Percentiles rank a stretch among this genome's conserved stretches.
These are phyloP conservation scores for Tagetes erecta DNA, from an alignment of 129 eudicot species.

Conservation along the genomic window DNA sequence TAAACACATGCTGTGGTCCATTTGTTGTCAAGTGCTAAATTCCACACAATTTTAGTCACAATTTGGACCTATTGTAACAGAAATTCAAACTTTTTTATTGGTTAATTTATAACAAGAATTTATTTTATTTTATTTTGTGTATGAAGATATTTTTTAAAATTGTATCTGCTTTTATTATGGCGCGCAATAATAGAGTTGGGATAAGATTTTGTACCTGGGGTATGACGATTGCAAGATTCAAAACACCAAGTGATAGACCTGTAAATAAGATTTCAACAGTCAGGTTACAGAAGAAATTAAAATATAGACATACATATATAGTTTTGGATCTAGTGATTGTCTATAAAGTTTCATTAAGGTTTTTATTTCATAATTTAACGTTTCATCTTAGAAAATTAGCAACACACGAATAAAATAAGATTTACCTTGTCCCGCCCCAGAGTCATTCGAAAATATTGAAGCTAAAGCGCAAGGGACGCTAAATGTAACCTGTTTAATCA, in stretches of 20 bases:
- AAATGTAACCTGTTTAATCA: conserved; percentile 49
- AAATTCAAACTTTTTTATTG: conserved; percentile 6
- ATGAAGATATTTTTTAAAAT: conserved; percentile 2
- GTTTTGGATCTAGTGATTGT: no score
- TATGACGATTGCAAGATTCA: conserved; percentile 70
- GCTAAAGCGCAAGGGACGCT: conserved; percentile 84
- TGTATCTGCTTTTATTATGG: not conserved
- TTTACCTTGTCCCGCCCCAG: conserved; percentile 70
- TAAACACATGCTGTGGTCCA: conserved; percentile 30
- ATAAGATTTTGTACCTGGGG: conserved; percentile 52
- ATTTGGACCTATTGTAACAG: conserved; percentile 21
- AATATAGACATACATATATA: no score
- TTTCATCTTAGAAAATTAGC: not conserved
- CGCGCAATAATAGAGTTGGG: not conserved
- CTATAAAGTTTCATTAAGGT: no score
- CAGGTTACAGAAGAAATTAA: not conserved
- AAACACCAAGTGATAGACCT: conserved; percentile 63
- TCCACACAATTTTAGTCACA: conserved; percentile 26
- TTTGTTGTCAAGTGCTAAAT: conserved; percentile 13
- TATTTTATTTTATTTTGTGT: not conserved
- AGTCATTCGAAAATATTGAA: conserved; percentile 48
- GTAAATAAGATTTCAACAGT: not conserved
- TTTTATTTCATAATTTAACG: not conserved
- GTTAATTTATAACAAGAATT: not conserved
- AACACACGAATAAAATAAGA: not conserved